These are phyloP conservation scores for Cydonia oblonga DNA, from an alignment of 331 rosid genomes.

Conservation along the genomic window DNA sequence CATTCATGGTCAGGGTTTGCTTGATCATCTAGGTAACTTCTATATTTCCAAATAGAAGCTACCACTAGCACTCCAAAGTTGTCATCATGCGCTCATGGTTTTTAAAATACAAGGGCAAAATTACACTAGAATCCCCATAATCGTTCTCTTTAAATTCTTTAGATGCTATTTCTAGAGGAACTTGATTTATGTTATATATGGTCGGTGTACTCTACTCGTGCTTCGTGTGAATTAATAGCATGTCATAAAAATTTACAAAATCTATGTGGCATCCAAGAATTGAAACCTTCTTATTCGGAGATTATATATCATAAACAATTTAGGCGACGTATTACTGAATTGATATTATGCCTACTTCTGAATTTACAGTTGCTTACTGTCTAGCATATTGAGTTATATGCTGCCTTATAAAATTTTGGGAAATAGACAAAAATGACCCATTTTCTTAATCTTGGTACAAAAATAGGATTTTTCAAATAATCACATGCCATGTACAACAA, in stretches of 20 bases:
- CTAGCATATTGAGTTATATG: background rate
- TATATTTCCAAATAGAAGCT: background rate
- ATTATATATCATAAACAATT: background rate
- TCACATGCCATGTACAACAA: too few species aligned
- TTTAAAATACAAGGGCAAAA: background rate
- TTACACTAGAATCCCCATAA: background rate
- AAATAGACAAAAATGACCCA: too few species aligned
- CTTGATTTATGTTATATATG: background rate
- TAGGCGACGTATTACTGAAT: background rate
- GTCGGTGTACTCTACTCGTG: background rate
- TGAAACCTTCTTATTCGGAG: background rate
- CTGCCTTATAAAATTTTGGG: background rate
- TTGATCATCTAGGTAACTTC: background rate
- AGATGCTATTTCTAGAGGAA: background rate
- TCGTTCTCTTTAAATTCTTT: background rate
- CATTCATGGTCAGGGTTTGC: background rate
- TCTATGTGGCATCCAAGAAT: background rate
- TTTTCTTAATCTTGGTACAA: too few species aligned
- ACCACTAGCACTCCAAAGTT: background rate
- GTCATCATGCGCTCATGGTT: background rate
- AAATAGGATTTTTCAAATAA: too few species aligned
- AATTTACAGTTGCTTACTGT: background rate
- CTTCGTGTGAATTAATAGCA: background rate
- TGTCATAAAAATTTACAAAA: background rate
- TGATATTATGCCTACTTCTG: background rate